Evolutionary conservation across 2,329 filamentous ascomycete species (phyloP).

Genomic region (Tolypocladium album): DNA sequence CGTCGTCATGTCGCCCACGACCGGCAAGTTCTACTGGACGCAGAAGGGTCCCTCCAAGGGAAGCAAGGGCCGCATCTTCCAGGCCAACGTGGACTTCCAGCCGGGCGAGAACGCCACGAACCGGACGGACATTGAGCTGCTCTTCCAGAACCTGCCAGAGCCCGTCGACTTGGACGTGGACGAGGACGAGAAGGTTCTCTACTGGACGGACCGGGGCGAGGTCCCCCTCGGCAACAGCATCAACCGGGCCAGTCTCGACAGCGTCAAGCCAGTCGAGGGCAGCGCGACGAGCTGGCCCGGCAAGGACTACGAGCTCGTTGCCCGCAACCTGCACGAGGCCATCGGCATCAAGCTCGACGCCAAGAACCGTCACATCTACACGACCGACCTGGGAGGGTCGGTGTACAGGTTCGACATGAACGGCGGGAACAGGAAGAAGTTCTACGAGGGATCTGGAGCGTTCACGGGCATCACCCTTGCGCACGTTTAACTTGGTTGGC

Average conservation of each 20-base stretch:
- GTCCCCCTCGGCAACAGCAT: slow-evolving; percentile 42
- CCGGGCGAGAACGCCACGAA: slow-evolving; percentile 21
- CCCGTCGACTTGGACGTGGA: slow-evolving; percentile 49
- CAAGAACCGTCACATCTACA: slow-evolving; percentile 22
- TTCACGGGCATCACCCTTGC: neutral
- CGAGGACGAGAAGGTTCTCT: slow-evolving; percentile 30
- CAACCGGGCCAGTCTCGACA: slow-evolving; percentile 22
- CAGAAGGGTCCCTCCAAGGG: slow-evolving; percentile 46
- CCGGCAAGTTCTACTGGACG: slow-evolving; percentile 45
- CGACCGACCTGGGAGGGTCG: slow-evolving; percentile 27
- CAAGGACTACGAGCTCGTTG: slow-evolving; percentile 16
- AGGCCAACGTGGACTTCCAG: slow-evolving; percentile 28
- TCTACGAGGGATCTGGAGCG: neutral
- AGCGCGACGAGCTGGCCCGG: slow-evolving; percentile 1
- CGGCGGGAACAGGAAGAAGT: slow-evolving; percentile 13
- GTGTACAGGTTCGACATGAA: slow-evolving; percentile 25
- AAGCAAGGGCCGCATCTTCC: slow-evolving; percentile 39
- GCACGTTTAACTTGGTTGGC: neutral
- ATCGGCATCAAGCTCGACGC: slow-evolving; percentile 32
- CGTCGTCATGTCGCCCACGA: slow-evolving; percentile 31
- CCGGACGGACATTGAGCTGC: slow-evolving; percentile 28
- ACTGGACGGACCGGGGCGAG: slow-evolving; percentile 53
- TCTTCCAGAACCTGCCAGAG: slow-evolving; percentile 37
- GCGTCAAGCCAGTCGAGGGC: neutral
- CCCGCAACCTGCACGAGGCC: slow-evolving; percentile 30